A percentile compares a stretch with the other conserved stretches of the same genome.
Conservation (phyloP, 768 basidiomycete genomes). For the Collybia mongolica region DNA sequence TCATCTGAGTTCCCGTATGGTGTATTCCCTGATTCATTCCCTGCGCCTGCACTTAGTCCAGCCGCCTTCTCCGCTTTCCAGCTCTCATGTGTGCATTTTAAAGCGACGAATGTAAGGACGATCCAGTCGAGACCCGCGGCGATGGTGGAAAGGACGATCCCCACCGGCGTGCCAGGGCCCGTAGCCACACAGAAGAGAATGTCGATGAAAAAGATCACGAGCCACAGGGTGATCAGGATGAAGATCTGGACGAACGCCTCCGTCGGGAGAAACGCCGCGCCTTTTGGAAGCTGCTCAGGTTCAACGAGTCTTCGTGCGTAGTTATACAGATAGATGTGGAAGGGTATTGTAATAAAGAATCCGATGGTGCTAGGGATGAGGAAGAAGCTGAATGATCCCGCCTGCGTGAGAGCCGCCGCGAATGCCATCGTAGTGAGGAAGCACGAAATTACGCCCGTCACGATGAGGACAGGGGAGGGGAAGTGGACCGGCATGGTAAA, state of each 20-base stretch:
- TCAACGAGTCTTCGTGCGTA: constrained; percentile 3
- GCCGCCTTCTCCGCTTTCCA: not conserved
- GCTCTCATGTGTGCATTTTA: not conserved
- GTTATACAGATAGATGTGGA: constrained; percentile 6
- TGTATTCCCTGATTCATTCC: too few species aligned
- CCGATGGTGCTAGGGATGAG: constrained; percentile 8
- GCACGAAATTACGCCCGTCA: constrained; percentile 12
- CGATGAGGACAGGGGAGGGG: constrained; percentile 10
- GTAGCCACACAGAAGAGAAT: constrained; percentile 8
- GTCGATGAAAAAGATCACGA: constrained; percentile 8
- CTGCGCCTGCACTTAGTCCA: too few species aligned
- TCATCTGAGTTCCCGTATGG: too few species aligned
- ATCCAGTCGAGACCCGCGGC: not conserved
- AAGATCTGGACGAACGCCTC: constrained; percentile 4
- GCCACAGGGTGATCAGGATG: constrained; percentile 8
- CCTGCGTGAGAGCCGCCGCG: constrained; percentile 1
- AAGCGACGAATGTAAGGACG: not conserved
- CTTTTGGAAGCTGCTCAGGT: not conserved
- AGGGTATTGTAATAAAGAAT: constrained; percentile 8
- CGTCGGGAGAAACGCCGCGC: constrained; percentile 5
- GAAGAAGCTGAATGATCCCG: constrained; percentile 1
- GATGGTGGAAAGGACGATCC: not conserved
- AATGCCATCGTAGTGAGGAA: constrained; percentile 5
- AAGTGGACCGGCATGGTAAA: not conserved
- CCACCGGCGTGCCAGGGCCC: not conserved